A percentile compares a stretch with the other conserved stretches of the same genome.
phyloP scores from a whole-genome alignment of 1,284 basidiomycete species.

The Phellinidium pouzarii region DNA sequence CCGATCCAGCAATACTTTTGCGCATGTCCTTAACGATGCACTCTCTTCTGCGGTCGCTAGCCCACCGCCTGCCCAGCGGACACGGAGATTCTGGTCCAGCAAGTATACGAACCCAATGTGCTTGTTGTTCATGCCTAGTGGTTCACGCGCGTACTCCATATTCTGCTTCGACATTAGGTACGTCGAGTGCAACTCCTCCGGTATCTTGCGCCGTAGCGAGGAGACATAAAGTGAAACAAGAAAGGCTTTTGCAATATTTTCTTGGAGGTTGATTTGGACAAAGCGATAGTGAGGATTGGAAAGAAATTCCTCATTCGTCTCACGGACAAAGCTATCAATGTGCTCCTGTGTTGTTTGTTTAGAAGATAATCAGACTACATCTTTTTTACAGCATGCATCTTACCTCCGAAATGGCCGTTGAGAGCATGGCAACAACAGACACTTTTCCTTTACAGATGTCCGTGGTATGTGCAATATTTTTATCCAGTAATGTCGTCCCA shows the following conservation, averaged over 20 bases:
- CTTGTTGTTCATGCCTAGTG: constrained; percentile 83
- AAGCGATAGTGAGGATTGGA: constrained; percentile 70
- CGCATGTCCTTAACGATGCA: constrained; percentile 65
- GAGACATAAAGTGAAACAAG: constrained; percentile 80
- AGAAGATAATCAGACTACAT: constrained; percentile 12
- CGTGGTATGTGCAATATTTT: constrained; percentile 68
- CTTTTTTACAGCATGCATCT: constrained; percentile 20
- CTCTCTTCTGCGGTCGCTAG: constrained; percentile 75
- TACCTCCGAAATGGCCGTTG: constrained; percentile 83
- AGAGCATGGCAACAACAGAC: constrained; percentile 75
- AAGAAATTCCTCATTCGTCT: constrained; percentile 55
- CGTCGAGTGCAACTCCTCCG: constrained; percentile 58
- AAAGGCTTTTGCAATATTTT: constrained; percentile 85
- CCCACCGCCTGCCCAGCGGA: constrained; percentile 92
- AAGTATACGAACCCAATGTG: constrained; percentile 93
- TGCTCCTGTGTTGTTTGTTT: constrained; percentile 55
- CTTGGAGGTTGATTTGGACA: constrained; percentile 86
- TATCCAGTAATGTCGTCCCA: constrained; percentile 59
- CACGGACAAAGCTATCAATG: constrained; percentile 63
- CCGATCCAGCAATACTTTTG: constrained; percentile 65
- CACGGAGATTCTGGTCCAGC: constrained; percentile 76
- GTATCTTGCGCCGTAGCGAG: constrained; percentile 62
- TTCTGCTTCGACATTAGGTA: constrained; percentile 82
- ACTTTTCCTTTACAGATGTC: constrained; percentile 71
- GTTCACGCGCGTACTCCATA: constrained; percentile 74